Evolutionary conservation across 768 basidiomycete species (phyloP).

Genomic region (Pulveroboletus sp.): DNA sequence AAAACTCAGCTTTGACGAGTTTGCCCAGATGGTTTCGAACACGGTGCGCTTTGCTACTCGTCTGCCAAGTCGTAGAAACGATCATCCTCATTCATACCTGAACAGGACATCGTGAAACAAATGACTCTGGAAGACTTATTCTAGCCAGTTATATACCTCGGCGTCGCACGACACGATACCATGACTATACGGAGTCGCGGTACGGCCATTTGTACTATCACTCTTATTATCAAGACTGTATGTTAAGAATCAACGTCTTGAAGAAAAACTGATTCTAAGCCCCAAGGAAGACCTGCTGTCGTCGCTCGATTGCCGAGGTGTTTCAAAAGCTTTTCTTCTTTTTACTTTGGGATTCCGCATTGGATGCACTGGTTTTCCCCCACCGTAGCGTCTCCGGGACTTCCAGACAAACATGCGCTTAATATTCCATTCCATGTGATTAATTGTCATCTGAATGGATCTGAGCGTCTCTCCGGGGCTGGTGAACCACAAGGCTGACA

Average conservation of each 20-base stretch:
- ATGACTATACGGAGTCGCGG: constrained; percentile 11
- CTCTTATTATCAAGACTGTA: constrained; percentile 19
- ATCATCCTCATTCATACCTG: constrained; percentile 5
- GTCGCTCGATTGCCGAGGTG: not conserved
- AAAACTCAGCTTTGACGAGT: constrained; percentile 96
- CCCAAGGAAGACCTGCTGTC: not conserved
- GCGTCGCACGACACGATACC: constrained; percentile 16
- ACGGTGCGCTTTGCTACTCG: constrained; percentile 52
- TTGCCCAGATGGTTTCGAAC: constrained; percentile 93
- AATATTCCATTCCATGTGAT: not conserved
- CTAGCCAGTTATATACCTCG: constrained; percentile 32
- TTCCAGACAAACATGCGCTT: not conserved
- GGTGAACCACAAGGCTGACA: not conserved
- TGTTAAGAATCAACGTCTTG: constrained; percentile 7
- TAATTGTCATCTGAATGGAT: not conserved
- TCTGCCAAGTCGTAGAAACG: not conserved
- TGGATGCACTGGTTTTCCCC: not conserved
- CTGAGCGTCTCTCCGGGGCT: not conserved
- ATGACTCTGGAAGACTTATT: constrained; percentile 96
- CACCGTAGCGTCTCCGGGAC: not conserved
- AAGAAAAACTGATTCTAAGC: constrained; percentile 4
- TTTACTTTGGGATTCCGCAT: not conserved
- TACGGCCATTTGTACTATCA: constrained; percentile 20
- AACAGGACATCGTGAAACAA: constrained; percentile 95
- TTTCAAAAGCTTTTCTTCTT: not conserved